phyloP scores from a whole-genome alignment of 106 monocot species.

The Vanilla planifolia region DNA sequence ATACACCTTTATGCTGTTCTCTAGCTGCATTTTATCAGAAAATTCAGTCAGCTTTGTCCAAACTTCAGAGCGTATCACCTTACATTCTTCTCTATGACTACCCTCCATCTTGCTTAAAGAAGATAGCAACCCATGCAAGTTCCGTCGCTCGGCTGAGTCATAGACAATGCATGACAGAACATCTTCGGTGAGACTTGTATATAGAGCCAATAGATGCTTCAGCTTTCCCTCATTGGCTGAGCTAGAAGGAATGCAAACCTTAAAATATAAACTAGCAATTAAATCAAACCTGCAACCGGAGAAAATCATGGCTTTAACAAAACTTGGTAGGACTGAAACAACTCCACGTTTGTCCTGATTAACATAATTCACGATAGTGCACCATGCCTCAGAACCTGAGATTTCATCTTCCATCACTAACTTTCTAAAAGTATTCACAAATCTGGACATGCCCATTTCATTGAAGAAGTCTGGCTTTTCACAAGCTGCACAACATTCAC shows the following conservation, averaged over 20 bases:
- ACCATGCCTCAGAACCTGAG: slow-evolving; percentile 58
- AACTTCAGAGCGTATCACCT: slow-evolving; percentile 42
- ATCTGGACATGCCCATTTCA: slow-evolving; percentile 22
- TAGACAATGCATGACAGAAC: slow-evolving; percentile 24
- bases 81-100: slow-evolving; percentile 41
- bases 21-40: slow-evolving; percentile 57
- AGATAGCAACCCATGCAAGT: slow-evolving; percentile 49
- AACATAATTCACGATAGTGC: slow-evolving; percentile 30
- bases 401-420: slow-evolving; percentile 46
- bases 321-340: slow-evolving; percentile 26
- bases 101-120: slow-evolving; percentile 53
- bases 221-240: slow-evolving; percentile 5
- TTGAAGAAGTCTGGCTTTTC: slow-evolving; percentile 11
- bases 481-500: neutral
- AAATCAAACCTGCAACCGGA: slow-evolving; percentile 57
- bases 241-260: slow-evolving; percentile 11
- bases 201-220: slow-evolving; percentile 40
- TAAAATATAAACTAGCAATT: slow-evolving; percentile 37
- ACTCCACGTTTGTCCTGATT: slow-evolving; percentile 18
- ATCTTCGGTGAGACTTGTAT: slow-evolving; percentile 26
- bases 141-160: slow-evolving; percentile 14
- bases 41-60: slow-evolving; percentile 64
- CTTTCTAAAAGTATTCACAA: slow-evolving; percentile 40
- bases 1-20: slow-evolving; percentile 51
- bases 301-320: slow-evolving; percentile 58